Evolutionary conservation across 78 protist genomes (phyloP).

Genomic region (Cavenderia fasciculata): DNA sequence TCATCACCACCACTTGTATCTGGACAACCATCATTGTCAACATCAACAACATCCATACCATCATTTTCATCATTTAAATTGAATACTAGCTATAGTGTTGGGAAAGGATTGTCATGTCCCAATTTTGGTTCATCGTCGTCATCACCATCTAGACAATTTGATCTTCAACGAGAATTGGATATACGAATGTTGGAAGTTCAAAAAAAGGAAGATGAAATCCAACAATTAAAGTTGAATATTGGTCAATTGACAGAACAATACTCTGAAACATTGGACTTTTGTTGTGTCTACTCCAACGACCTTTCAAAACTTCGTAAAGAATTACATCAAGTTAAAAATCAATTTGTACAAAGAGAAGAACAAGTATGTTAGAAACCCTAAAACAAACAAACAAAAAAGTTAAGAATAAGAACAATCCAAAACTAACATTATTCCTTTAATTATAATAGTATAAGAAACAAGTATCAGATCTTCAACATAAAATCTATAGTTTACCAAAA

Average conservation of each 20-base stretch:
- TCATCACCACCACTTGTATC: too few relatives aligned
- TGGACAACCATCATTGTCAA: too few relatives aligned
- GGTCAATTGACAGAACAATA: slow-evolving; percentile 4
- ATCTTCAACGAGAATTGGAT: slow-evolving; percentile 44
- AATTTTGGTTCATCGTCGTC: too few relatives aligned
- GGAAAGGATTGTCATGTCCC: too few relatives aligned
- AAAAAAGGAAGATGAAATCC: slow-evolving; percentile 61
- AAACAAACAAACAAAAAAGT: background rate
- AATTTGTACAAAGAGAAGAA: slow-evolving; percentile 37
- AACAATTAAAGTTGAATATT: background rate
- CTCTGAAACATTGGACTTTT: slow-evolving; percentile 24
- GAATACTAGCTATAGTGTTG: too few relatives aligned
- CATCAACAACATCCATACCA: too few relatives aligned
- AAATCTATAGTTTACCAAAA: too few relatives aligned
- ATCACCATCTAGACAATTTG: too few relatives aligned
- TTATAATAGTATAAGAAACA: slow-evolving; percentile 48
- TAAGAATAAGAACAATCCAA: background rate
- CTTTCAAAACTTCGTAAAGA: slow-evolving; percentile 45
- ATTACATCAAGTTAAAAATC: background rate
- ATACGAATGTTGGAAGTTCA: slow-evolving; percentile 1
- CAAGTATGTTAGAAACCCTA: slow-evolving; percentile 10
- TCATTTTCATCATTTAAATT: too few relatives aligned
- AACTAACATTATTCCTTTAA: background rate
- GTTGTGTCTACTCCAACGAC: slow-evolving; percentile 28
- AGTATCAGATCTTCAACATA: slow-evolving; percentile 37